Evolutionary conservation across 257 asterid species (phyloP), one percentile per base, ranked within the genome.

Genomic region (Phtheirospermum japonicum): DNA sequence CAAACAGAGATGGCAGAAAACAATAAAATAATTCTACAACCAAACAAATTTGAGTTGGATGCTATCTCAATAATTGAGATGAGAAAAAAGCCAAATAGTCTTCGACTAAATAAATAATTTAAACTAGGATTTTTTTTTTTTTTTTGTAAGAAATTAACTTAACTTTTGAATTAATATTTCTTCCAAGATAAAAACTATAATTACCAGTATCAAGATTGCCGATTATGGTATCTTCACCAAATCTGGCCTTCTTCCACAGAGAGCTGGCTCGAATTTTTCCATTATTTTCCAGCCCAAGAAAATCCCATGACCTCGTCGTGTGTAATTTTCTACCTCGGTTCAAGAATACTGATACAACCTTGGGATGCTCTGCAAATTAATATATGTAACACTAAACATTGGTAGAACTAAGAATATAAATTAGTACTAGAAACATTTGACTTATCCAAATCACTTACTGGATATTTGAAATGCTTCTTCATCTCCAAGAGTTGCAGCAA

Each of bases 251-350:
- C 67, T 74, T 82, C 97, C 95, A 89, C 26, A 89, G 37, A 4
- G 97, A 89, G 34, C 72, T 37, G 7, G 78, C 69, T 17, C 57
- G 76, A 55, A 86, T 71, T 67, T 16, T 14, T 6, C 95, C 95
- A 72, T 76, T 71, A 28, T 50, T 39, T 68, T 92, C 96, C 2
- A 89, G 80, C 55, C 90, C 95, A 63, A 92, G 65, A 45, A 92
- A 92, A 45, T 83, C 87, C 99, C 99, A 92, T 50, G 99, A 89
- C 71, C 97, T 83, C 13, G 99, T 92, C 55, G 99, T 92, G 77
- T 92, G 97, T 51, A 92, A 48, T 73, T 83, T 79, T 42, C 81
- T 82, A 23, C 94, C 97, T 48, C 57, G 82, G 75, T 92, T 92
- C 74, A 83, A 69, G 78, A 92, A 89, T 16, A 92, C 90, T 7